A percentile compares a stretch with the other conserved stretches of the same genome.
Evolutionary conservation across 83 land plant species (phyloP).

Genomic region (Thuja plicata): DNA sequence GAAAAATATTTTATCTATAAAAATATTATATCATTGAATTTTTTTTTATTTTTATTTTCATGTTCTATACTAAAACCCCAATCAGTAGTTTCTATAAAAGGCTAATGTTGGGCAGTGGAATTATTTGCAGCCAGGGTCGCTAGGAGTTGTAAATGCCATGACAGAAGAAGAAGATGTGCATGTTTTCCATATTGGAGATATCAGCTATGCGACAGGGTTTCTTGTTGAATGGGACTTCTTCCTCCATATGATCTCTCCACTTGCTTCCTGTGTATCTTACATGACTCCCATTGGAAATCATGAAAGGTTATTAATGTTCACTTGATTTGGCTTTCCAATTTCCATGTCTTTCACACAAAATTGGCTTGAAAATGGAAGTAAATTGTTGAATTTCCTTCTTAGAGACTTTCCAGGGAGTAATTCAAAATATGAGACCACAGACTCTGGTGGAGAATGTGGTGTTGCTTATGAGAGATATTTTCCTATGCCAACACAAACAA

Average conservation of each 20-base stretch:
- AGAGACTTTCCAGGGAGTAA: conserved; percentile 65
- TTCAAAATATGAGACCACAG: conserved; percentile 57
- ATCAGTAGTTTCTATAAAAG: too few relatives aligned
- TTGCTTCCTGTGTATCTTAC: conserved; percentile 74
- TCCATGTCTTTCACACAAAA: neutral
- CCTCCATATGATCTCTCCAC: conserved; percentile 57
- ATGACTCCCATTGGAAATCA: conserved; percentile 97
- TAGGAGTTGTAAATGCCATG: conserved; percentile 60
- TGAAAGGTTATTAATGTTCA: conserved; percentile 49
- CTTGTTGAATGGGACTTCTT: conserved; percentile 89
- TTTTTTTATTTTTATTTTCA: too few relatives aligned
- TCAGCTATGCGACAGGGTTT: conserved; percentile 89
- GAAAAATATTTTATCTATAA: too few relatives aligned
- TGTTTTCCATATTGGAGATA: conserved; percentile 86
- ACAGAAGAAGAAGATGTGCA: conserved; percentile 55
- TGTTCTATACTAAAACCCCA: too few relatives aligned
- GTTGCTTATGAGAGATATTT: conserved; percentile 85
- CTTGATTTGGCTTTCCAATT: neutral
- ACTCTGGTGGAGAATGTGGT: conserved; percentile 97
- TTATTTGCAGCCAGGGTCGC: conserved; percentile 73
- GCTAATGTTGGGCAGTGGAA: neutral
- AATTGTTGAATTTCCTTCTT: neutral
- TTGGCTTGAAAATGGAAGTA: neutral
- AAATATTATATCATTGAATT: too few relatives aligned
- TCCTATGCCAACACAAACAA: conserved; percentile 65